Conservation (phyloP, 2,329 filamentous ascomycete species). For the Epichloe hybrida region DNA sequence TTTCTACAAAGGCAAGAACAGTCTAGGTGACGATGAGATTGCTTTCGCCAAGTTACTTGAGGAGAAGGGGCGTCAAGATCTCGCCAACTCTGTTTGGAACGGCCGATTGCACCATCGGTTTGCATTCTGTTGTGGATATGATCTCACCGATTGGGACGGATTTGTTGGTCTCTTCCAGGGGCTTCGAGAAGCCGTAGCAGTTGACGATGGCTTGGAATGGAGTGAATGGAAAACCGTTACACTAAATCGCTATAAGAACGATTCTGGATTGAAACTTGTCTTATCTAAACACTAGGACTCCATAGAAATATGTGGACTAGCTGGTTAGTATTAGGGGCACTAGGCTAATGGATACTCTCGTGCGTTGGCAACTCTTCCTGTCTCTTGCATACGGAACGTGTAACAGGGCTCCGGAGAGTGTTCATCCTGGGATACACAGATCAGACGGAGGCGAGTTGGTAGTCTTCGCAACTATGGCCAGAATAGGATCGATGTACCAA, state of each 20-base stretch:
- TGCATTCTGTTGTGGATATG: slow-evolving; percentile 28
- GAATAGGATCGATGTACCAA: too few species aligned
- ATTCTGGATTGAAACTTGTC: slow-evolving; percentile 7
- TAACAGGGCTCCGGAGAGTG: too few species aligned
- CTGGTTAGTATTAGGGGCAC: too few species aligned
- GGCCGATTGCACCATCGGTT: slow-evolving; percentile 26
- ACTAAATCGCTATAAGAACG: slow-evolving; percentile 20
- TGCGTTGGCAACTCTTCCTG: too few species aligned
- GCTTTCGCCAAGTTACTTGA: slow-evolving; percentile 19
- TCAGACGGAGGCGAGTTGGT: too few species aligned
- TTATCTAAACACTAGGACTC: too few species aligned
- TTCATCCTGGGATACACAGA: too few species aligned
- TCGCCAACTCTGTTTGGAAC: slow-evolving; percentile 23
- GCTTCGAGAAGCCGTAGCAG: slow-evolving; percentile 13
- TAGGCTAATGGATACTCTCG: too few species aligned
- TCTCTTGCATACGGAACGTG: too few species aligned
- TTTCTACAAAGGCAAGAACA: slow-evolving; percentile 24
- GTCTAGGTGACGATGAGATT: slow-evolving; percentile 24
- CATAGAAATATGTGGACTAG: too few species aligned
- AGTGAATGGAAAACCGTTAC: slow-evolving; percentile 22
- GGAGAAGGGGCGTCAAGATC: slow-evolving; percentile 20
- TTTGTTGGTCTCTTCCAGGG: slow-evolving; percentile 5
- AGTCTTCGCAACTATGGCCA: too few species aligned
- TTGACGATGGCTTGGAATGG: slow-evolving; percentile 23
- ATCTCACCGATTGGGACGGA: slow-evolving; percentile 27